Percentiles rank a stretch among this genome's conserved stretches.
phyloP scores from a whole-genome alignment of 371 early-diverging fungal genomes.

The Actinomucor elegans region DNA sequence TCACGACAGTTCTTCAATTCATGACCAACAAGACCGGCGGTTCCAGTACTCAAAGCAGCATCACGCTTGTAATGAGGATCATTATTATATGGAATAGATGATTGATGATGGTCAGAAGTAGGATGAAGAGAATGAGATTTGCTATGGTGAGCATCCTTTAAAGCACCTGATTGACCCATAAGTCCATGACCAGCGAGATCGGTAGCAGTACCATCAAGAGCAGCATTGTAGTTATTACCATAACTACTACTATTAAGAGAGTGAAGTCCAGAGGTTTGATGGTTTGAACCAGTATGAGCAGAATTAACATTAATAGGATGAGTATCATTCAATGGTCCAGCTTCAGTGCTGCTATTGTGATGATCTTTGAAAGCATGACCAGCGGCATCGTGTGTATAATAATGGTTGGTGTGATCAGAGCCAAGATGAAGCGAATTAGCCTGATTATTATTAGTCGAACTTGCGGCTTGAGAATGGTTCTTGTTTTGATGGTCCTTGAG shows the following conservation, averaged over 20 bases:
- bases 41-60: conserved; percentile 12
- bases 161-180: no score
- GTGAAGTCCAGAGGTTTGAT: background rate
- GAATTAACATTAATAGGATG: background rate
- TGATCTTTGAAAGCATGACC: conserved; percentile 12
- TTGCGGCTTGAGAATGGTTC: no score
- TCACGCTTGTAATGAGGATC: conserved; percentile 5
- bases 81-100: background rate
- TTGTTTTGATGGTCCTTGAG: background rate
- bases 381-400: conserved; percentile 13
- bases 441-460: background rate
- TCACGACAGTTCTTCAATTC: conserved; percentile 16
- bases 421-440: background rate
- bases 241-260: background rate
- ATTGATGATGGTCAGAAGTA: background rate
- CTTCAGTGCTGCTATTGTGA: conserved; percentile 1
- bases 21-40: conserved; percentile 10
- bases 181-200: background rate
- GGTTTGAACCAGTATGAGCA: background rate
- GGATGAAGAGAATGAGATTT: background rate
- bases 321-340: background rate
- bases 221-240: no score
- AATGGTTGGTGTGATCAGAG: background rate
- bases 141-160: background rate
- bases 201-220: background rate